Percentiles rank a stretch among this genome's conserved stretches.
Conservation (phyloP, 2,329 filamentous ascomycete species). For the Cladophialophora psammophila region DNA sequence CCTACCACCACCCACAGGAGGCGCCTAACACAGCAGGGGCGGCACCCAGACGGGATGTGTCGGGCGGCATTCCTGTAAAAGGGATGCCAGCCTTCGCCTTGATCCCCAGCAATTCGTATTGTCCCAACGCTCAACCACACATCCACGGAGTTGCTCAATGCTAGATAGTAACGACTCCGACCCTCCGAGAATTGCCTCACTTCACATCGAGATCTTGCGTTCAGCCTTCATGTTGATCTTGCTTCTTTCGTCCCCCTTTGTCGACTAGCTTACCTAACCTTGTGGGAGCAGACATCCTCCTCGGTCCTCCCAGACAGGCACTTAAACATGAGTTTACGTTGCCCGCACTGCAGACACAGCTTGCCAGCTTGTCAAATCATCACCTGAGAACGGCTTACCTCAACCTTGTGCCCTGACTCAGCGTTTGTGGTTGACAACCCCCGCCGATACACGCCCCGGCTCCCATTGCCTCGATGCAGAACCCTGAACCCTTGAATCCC, state of each 20-base stretch:
- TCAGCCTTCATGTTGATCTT: background rate
- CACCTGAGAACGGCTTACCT: constrained; percentile 5
- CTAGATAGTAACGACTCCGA: background rate
- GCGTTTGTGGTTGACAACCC: background rate
- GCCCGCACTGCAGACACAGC: background rate
- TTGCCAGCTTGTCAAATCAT: background rate
- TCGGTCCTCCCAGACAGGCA: background rate
- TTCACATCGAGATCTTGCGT: background rate
- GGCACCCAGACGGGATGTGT: background rate
- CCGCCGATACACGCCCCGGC: background rate
- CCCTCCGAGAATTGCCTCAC: background rate
- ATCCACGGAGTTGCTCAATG: background rate
- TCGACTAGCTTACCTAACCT: background rate
- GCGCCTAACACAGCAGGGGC: background rate
- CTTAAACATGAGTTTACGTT: background rate
- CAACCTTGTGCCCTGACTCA: constrained; percentile 4
- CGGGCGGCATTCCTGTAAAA: background rate
- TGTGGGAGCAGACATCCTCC: background rate
- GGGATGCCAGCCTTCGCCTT: background rate
- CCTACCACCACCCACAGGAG: background rate
- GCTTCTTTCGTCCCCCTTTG: background rate
- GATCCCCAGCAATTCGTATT: background rate
- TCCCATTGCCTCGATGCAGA: background rate
- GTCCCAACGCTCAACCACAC: background rate
- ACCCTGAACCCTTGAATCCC: background rate